Evolutionary conservation across 2,329 filamentous ascomycete genomes (phyloP).

Genomic region (Fusarium scirpi): DNA sequence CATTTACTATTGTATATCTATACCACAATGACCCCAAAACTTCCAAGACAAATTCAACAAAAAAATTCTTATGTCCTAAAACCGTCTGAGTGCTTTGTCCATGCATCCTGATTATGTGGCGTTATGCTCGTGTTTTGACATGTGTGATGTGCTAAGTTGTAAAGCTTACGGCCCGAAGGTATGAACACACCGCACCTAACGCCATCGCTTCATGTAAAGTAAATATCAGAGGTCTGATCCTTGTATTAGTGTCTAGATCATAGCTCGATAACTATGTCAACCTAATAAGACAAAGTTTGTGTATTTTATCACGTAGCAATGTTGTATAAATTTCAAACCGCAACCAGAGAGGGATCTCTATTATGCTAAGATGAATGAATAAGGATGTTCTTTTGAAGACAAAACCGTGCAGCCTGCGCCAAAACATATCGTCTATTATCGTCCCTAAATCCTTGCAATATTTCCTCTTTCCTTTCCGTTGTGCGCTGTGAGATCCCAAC

Average conservation of each 20-base stretch:
- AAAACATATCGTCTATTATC: slow-evolving; percentile 20
- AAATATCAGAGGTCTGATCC: neutral
- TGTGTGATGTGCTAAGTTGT: neutral
- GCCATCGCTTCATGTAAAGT: neutral
- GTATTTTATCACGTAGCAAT: neutral
- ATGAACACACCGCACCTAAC: neutral
- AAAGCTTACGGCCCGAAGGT: neutral
- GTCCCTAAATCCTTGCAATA: neutral
- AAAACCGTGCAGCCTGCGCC: slow-evolving; percentile 5
- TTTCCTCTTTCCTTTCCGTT: neutral
- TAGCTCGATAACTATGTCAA: neutral
- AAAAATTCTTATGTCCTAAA: neutral
- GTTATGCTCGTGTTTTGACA: neutral
- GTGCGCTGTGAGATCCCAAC: neutral
- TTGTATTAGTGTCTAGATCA: neutral
- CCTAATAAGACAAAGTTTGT: neutral
- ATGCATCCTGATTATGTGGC: neutral
- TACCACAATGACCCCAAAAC: slow-evolving; percentile 13
- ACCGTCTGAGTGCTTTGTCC: neutral
- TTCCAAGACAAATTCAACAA: neutral
- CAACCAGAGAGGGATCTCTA: slow-evolving; percentile 1
- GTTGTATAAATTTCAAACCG: slow-evolving; percentile 27
- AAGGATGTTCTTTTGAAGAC: neutral
- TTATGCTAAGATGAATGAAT: slow-evolving; percentile 1
- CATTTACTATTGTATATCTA: slow-evolving; percentile 13